These are phyloP conservation scores for Metarhizium album DNA, from an alignment of 2,329 filamentous ascomycete species.

Conservation along the genomic window DNA sequence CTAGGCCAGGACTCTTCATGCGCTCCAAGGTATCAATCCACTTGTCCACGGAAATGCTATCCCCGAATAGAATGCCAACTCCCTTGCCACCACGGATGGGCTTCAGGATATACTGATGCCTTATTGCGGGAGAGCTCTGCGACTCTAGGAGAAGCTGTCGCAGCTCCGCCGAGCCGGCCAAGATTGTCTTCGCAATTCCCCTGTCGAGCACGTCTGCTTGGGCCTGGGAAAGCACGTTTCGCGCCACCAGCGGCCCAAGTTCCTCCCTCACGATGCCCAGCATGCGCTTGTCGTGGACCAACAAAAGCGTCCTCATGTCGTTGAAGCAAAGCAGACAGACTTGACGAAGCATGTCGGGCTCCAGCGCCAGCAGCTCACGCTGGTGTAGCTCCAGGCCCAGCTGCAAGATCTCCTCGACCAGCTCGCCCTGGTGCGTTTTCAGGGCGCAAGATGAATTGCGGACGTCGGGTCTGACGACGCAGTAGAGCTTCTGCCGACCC, in stretches of 20 bases:
- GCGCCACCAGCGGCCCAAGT: slow-evolving; percentile 14
- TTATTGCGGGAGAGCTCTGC: slow-evolving; percentile 9
- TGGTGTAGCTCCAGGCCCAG: slow-evolving; percentile 30
- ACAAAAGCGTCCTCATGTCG: slow-evolving; percentile 27
- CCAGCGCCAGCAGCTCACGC: slow-evolving; percentile 22
- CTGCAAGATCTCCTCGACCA: slow-evolving; percentile 24
- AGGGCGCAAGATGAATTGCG: not conserved
- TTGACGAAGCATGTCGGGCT: slow-evolving; percentile 22
- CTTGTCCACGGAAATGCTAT: slow-evolving; percentile 18
- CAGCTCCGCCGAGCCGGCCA: slow-evolving; percentile 19
- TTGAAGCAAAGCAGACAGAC: slow-evolving; percentile 28
- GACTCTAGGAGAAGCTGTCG: slow-evolving; percentile 9
- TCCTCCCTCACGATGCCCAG: slow-evolving; percentile 27
- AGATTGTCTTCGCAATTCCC: slow-evolving; percentile 23
- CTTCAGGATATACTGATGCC: slow-evolving; percentile 24
- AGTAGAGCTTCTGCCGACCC: slow-evolving; percentile 20
- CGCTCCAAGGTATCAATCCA: slow-evolving; percentile 18
- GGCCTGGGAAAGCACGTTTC: slow-evolving; percentile 14
- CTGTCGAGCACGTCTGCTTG: slow-evolving; percentile 17
- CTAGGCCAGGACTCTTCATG: slow-evolving; percentile 6
- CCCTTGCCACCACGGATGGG: slow-evolving; percentile 29
- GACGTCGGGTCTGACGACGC: slow-evolving; percentile 9
- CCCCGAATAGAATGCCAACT: slow-evolving; percentile 28
- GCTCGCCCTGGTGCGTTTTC: slow-evolving; percentile 10
- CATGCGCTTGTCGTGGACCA: slow-evolving; percentile 33